A percentile compares a stretch with the other conserved stretches of the same genome.
Evolutionary conservation across 2,329 filamentous ascomycete species (phyloP).

Genomic region (Fusarium sp.): DNA sequence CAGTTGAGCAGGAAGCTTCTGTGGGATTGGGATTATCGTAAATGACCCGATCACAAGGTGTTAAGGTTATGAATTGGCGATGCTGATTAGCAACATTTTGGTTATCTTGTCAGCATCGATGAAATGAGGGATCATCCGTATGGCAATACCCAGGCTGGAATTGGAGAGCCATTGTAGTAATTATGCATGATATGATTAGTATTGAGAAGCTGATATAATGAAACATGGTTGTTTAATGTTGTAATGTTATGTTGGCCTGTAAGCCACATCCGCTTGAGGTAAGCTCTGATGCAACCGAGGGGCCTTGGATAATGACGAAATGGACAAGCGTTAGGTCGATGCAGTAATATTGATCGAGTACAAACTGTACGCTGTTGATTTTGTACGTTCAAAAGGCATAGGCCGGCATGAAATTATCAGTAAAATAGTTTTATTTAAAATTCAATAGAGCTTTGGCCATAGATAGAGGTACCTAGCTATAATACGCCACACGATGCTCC

Average conservation of each 20-base stretch:
- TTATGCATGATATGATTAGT: conserved; percentile 5
- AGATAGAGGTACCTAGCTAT: background rate
- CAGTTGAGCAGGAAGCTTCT: conserved; percentile 25
- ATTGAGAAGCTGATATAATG: conserved; percentile 14
- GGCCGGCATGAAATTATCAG: background rate
- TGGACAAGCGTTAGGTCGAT: background rate
- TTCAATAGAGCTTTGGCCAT: background rate
- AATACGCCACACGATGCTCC: conserved; percentile 39
- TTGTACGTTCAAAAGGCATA: background rate
- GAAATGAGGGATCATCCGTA: background rate
- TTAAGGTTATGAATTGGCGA: conserved; percentile 7
- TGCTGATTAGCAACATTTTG: conserved; percentile 28
- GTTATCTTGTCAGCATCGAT: conserved; percentile 32
- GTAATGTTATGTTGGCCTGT: background rate
- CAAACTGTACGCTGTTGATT: background rate
- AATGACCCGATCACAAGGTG: conserved; percentile 16
- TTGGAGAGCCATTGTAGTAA: conserved; percentile 19
- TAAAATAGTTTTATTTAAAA: background rate
- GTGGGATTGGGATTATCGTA: conserved; percentile 50
- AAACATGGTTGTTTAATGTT: conserved; percentile 3
- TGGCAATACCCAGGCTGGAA: conserved; percentile 27
- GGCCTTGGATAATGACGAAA: conserved; percentile 20
- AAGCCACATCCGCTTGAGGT: conserved; percentile 30
- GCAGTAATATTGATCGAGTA: background rate
- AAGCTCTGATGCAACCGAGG: conserved; percentile 15